These are phyloP conservation scores for Arctium lappa DNA, from an alignment of 129 eudicot genomes.

Conservation along the genomic window DNA sequence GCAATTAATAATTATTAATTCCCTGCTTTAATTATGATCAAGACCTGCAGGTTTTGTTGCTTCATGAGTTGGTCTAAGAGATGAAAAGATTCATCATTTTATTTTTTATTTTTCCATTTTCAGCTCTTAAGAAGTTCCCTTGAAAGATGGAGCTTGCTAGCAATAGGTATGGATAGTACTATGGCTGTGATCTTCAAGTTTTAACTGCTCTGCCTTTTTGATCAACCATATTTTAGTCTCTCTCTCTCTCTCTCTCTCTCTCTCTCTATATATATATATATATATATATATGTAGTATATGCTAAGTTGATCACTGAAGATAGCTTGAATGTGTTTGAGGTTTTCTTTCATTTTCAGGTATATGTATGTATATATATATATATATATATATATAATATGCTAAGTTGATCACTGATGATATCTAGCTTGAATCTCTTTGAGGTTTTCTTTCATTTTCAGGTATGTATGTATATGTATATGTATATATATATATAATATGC, in stretches of 20 bases:
- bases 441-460: neutral
- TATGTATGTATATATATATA: neutral
- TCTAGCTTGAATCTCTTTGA: slow-evolving; percentile 14
- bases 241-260: neutral
- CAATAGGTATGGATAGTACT: slow-evolving; percentile 17
- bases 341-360: too few species aligned
- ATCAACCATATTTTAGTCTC: neutral
- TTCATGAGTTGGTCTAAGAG: neutral
- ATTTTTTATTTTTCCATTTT: neutral
- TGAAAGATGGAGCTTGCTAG: slow-evolving; percentile 22
- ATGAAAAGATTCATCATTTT: neutral
- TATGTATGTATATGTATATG: neutral
- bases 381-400: neutral
- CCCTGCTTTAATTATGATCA: neutral
- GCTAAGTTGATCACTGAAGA: too few species aligned
- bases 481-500: neutral
- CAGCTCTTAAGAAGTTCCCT: slow-evolving; percentile 15
- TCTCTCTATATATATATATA: too few species aligned
- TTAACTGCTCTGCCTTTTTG: slow-evolving; percentile 20
- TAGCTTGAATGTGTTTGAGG: too few species aligned
- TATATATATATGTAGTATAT: too few species aligned
- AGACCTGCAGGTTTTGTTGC: slow-evolving; percentile 13
- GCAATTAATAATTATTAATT: neutral
- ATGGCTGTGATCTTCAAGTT: slow-evolving; percentile 7
- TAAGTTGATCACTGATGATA: neutral